These are phyloP conservation scores for Xerocomellus intermedius DNA, from an alignment of 768 basidiomycete genomes.

Conservation along the genomic window DNA sequence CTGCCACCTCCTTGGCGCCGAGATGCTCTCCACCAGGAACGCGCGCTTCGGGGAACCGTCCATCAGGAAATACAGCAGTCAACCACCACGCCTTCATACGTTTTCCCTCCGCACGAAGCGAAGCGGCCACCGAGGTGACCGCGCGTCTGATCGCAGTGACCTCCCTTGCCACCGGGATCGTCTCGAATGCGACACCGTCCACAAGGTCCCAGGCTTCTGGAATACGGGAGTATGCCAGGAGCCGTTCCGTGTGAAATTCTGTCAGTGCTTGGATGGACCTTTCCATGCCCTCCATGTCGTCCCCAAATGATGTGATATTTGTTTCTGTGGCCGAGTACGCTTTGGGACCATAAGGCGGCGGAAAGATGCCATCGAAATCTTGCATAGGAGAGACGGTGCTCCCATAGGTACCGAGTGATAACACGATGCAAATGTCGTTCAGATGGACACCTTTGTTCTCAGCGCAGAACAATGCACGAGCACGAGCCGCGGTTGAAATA, in stretches of 20 bases:
- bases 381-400: slow-evolving; percentile 63
- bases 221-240: slow-evolving; percentile 52
- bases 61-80: slow-evolving; percentile 57
- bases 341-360: slow-evolving; percentile 69
- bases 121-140: slow-evolving; percentile 39
- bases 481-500: slow-evolving; percentile 50
- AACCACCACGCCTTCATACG: slow-evolving; percentile 73
- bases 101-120: slow-evolving; percentile 19
- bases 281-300: slow-evolving; percentile 32
- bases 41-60: slow-evolving; percentile 43
- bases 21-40: slow-evolving; percentile 24
- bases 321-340: slow-evolving; percentile 33
- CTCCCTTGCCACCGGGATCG: slow-evolving; percentile 66
- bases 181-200: slow-evolving; percentile 75
- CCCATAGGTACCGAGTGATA: slow-evolving; percentile 76
- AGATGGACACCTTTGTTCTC: slow-evolving; percentile 16
- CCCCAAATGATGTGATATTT: slow-evolving; percentile 45
- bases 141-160: slow-evolving; percentile 63
- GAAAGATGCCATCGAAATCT: slow-evolving; percentile 75
- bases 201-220: slow-evolving; percentile 51
- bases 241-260: slow-evolving; percentile 61
- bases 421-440: slow-evolving; percentile 47
- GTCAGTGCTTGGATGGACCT: slow-evolving; percentile 51
- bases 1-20: slow-evolving; percentile 42
- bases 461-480: slow-evolving; percentile 36